Base-by-base conservation (phyloP, 140 eudicot genomes). In the Anethum foeniculum region DNA sequence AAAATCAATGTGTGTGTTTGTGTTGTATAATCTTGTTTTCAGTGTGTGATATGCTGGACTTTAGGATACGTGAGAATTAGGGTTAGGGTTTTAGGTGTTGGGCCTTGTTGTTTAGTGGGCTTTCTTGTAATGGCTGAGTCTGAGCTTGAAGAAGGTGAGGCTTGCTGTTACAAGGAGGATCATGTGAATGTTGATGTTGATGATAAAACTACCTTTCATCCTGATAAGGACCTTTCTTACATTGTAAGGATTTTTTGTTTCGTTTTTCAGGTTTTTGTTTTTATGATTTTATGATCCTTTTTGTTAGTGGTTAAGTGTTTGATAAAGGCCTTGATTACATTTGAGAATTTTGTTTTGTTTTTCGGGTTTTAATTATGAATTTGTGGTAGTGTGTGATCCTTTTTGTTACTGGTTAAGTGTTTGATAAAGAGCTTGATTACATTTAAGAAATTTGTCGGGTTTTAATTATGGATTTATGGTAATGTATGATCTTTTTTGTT, bases 131-230 rank as follows among this genome's bases (percentile, higher is more conserved):
- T 87, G 90, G 87, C 79, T 58, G 97, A 79, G 62, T 81, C 85
- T 81, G 97, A 90, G 86, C 87, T 91, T 84, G 93, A 91, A 86
- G 89, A 93, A 93, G 93, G 98, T 10, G 94, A 91, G 90, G 95
- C 97, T 82, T 83, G 87, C 56, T 77, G 76, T 84, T 77, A 77
- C 83, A 80, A 80, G 78, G 91, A 92, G 80, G 94, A 92, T 48
- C 71, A 62, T 25, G 34, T 10, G 25, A 32, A 62, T 62, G 34
- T 25, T 62, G 69, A 62, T 62, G 32, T 9, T 62, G 69, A 62
- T 62, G 69, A 62, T 62, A 62, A 62, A 62, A 62, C 85, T 62
- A 85, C 39, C 85, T 69, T 87, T 82, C 96, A 93, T 82, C 92
- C 97, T 85, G 97, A 95, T 76, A 83, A 64, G 41, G 93, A 90